A percentile compares a stretch with the other conserved stretches of the same genome.
These are phyloP conservation scores for Tilletia setariae DNA, from an alignment of 1,284 basidiomycete genomes.

Conservation along the genomic window DNA sequence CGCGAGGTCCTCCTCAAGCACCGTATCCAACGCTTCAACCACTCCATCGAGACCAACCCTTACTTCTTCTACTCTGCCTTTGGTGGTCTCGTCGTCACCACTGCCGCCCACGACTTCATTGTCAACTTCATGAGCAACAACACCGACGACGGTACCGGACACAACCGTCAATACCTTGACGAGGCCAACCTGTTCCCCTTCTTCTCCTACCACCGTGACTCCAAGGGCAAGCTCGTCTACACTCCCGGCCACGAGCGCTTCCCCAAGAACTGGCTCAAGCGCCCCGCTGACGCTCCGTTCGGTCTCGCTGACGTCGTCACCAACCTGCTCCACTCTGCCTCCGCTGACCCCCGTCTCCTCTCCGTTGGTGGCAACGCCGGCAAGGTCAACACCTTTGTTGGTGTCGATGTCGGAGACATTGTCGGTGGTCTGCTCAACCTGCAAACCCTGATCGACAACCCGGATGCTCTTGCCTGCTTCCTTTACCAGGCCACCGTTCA, in stretches of 20 bases:
- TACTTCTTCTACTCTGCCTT: constrained; percentile 34
- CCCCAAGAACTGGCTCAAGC: constrained; percentile 30
- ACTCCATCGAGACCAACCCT: constrained; percentile 35
- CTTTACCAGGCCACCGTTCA: constrained; percentile 29
- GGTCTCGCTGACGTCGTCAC: constrained; percentile 37
- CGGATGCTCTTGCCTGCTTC: constrained; percentile 32
- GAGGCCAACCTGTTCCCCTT: constrained; percentile 40
- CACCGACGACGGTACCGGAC: constrained; percentile 31
- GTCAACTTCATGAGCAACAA: constrained; percentile 42
- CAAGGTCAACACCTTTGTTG: constrained; percentile 38
- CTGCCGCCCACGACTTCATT: constrained; percentile 38
- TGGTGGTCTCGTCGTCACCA: constrained; percentile 34
- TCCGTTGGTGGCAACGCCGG: constrained; percentile 38
- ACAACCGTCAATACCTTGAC: constrained; percentile 43
- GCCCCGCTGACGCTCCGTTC: constrained; percentile 33
- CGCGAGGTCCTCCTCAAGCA: constrained; percentile 34
- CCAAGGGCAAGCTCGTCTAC: constrained; percentile 29
- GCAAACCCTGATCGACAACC: constrained; percentile 24
- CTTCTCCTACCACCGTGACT: constrained; percentile 29
- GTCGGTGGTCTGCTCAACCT: constrained; percentile 32
- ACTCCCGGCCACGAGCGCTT: constrained; percentile 40
- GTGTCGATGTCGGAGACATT: constrained; percentile 34
- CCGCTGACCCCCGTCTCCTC: constrained; percentile 31
- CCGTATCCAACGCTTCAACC: constrained; percentile 32
- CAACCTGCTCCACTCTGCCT: constrained; percentile 31